phyloP scores from a whole-genome alignment of 495 filamentous ascomycete species.

The Penicillium odoratum region DNA sequence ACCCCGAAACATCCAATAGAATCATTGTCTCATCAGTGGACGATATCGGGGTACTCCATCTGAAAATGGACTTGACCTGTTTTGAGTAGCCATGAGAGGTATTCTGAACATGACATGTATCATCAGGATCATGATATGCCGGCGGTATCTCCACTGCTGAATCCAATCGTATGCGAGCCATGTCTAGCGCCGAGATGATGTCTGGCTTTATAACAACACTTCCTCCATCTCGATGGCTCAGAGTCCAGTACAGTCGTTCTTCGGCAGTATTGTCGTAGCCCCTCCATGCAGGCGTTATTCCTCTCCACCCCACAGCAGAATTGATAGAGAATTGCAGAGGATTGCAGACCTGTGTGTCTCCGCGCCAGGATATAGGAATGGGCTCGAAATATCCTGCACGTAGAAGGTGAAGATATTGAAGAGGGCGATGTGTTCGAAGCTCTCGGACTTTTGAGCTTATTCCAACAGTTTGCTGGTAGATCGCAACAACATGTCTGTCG shows the following conservation, averaged over 20 bases:
- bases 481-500: neutral
- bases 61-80: conserved; percentile 41
- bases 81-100: conserved; percentile 42
- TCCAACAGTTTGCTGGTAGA: neutral
- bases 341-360: conserved; percentile 19
- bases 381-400: conserved; percentile 3
- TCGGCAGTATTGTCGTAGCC: conserved; percentile 49
- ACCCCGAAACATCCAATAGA: conserved; percentile 45
- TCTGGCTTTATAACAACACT: conserved; percentile 41
- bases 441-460: neutral
- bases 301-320: conserved; percentile 46
- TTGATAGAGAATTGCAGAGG: conserved; percentile 48
- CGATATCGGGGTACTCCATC: conserved; percentile 31
- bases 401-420: conserved; percentile 1
- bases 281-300: conserved; percentile 48
- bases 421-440: neutral
- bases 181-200: conserved; percentile 40
- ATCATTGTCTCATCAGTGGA: conserved; percentile 48
- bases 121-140: conserved; percentile 36
- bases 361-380: neutral
- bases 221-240: conserved; percentile 41
- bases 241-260: conserved; percentile 49
- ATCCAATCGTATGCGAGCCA: conserved; percentile 42
- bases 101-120: conserved; percentile 41
- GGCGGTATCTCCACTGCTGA: conserved; percentile 42